Evolutionary conservation across 495 filamentous ascomycete genomes (phyloP).

Genomic region (Sporormia fimetaria): DNA sequence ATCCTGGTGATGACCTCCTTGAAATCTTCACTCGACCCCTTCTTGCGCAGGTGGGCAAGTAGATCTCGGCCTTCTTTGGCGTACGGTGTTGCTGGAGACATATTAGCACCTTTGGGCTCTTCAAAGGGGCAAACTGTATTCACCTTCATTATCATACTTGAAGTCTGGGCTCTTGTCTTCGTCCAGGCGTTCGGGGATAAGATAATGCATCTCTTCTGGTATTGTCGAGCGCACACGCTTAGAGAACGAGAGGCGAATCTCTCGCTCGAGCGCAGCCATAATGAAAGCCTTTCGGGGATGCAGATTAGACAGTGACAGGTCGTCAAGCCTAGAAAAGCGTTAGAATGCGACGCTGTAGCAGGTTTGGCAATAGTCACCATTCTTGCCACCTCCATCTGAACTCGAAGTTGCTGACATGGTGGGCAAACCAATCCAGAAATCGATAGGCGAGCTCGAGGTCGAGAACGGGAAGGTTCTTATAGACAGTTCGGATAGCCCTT

Average conservation of each 20-base stretch:
- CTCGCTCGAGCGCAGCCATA: constrained; percentile 80
- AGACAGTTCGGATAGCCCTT: constrained; percentile 84
- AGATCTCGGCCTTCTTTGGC: constrained; percentile 68
- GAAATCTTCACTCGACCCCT: constrained; percentile 71
- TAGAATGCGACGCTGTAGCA: neutral
- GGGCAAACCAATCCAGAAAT: constrained; percentile 95
- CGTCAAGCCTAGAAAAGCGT: constrained; percentile 50
- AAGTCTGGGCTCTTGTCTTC: constrained; percentile 78
- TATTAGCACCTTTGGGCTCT: neutral
- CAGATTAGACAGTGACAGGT: constrained; percentile 61
- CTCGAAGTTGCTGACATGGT: constrained; percentile 96
- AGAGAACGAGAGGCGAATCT: constrained; percentile 91
- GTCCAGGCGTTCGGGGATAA: constrained; percentile 81
- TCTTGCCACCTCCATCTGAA: constrained; percentile 99
- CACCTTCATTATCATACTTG: constrained; percentile 75
- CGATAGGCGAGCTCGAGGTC: constrained; percentile 79
- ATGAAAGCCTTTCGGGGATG: constrained; percentile 92
- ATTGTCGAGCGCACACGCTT: constrained; percentile 91
- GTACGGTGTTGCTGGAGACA: constrained; percentile 58
- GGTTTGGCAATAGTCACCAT: constrained; percentile 47
- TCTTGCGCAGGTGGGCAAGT: constrained; percentile 64
- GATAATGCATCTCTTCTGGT: constrained; percentile 66
- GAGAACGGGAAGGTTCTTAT: constrained; percentile 64
- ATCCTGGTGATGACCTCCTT: constrained; percentile 65
- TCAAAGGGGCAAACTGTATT: constrained; percentile 29